Conservation (phyloP, 2,329 filamentous ascomycete species). For the Phaeoacremonium minimum region DNA sequence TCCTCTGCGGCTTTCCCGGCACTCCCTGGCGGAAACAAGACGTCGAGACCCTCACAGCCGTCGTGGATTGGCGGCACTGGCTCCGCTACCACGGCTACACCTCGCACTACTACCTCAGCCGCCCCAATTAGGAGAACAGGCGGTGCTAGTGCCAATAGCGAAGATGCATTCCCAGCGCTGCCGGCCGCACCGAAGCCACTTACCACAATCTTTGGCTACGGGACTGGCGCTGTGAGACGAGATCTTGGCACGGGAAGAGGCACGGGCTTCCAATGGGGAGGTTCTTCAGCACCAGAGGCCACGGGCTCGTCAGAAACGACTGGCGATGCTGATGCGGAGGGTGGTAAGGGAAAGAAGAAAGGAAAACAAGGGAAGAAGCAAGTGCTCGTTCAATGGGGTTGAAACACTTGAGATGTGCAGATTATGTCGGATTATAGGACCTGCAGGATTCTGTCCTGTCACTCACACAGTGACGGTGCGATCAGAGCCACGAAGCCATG, state of each 20-base stretch:
- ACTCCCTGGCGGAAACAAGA: slow-evolving; percentile 23
- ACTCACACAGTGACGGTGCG: no score
- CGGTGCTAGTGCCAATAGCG: slow-evolving; percentile 17
- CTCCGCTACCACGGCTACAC: slow-evolving; percentile 1
- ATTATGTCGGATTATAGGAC: no score
- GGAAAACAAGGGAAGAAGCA: slow-evolving; percentile 60
- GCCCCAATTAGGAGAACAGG: slow-evolving; percentile 4
- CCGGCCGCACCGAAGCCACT: slow-evolving; percentile 70
- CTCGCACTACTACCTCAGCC: neutral
- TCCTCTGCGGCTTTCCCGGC: slow-evolving; percentile 38
- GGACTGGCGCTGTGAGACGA: slow-evolving; percentile 48
- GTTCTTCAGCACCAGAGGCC: slow-evolving; percentile 15
- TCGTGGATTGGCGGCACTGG: slow-evolving; percentile 13
- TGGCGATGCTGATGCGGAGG: slow-evolving; percentile 17
- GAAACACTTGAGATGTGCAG: no score
- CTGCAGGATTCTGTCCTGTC: no score
- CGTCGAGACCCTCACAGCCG: slow-evolving; percentile 7
- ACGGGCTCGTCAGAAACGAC: slow-evolving; percentile 16
- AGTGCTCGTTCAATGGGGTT: slow-evolving; percentile 59
- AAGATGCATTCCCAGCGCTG: slow-evolving; percentile 76
- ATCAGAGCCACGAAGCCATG: no score
- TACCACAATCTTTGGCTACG: slow-evolving; percentile 60
- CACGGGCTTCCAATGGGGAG: slow-evolving; percentile 52
- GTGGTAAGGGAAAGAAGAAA: slow-evolving; percentile 48
- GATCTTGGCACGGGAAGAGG: slow-evolving; percentile 41